Conservation (phyloP, 1,284 basidiomycete species). For the Moesziomyces aphidis region DNA sequence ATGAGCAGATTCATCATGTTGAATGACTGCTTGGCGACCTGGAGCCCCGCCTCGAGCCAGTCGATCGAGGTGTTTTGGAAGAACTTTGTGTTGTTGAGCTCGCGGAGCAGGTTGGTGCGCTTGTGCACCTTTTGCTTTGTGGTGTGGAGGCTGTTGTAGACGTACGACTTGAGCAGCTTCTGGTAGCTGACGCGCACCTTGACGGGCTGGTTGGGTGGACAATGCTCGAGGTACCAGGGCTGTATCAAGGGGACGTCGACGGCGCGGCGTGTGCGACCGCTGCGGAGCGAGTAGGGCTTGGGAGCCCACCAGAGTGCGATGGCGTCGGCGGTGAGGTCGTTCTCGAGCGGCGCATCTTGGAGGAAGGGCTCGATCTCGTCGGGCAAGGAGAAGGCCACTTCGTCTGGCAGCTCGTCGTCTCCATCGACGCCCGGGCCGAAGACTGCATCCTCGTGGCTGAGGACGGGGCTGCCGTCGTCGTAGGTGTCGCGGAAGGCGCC, state of each 20-base stretch:
- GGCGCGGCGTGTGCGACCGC: slow-evolving; percentile 90
- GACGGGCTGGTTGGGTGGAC: slow-evolving; percentile 93
- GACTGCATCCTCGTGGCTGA: slow-evolving; percentile 89
- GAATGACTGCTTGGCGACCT: slow-evolving; percentile 98
- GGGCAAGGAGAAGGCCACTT: slow-evolving; percentile 89
- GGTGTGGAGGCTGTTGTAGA: slow-evolving; percentile 91
- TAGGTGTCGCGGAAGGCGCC: slow-evolving; percentile 55
- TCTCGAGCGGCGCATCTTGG: slow-evolving; percentile 82
- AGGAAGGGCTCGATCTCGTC: slow-evolving; percentile 86
- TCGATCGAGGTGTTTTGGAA: slow-evolving; percentile 98
- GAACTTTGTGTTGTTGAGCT: slow-evolving; percentile 98
- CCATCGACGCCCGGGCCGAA: slow-evolving; percentile 84
- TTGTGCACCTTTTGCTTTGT: slow-evolving; percentile 94
- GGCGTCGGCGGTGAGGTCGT: slow-evolving; percentile 92
- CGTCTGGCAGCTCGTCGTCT: slow-evolving; percentile 69
- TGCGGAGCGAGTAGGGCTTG: slow-evolving; percentile 92
- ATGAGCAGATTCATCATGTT: slow-evolving; percentile 99
- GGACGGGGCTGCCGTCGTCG: slow-evolving; percentile 64
- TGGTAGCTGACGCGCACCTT: slow-evolving; percentile 99
- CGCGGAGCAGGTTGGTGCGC: slow-evolving; percentile 95
- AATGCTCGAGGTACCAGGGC: slow-evolving; percentile 95
- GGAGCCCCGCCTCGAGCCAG: slow-evolving; percentile 99
- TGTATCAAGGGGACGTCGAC: slow-evolving; percentile 97
- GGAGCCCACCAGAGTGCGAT: slow-evolving; percentile 99
- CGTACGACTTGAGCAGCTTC: slow-evolving; percentile 96